These are phyloP conservation scores for Thelonectria discophora DNA, from an alignment of 2,329 filamentous ascomycete species.

Conservation along the genomic window DNA sequence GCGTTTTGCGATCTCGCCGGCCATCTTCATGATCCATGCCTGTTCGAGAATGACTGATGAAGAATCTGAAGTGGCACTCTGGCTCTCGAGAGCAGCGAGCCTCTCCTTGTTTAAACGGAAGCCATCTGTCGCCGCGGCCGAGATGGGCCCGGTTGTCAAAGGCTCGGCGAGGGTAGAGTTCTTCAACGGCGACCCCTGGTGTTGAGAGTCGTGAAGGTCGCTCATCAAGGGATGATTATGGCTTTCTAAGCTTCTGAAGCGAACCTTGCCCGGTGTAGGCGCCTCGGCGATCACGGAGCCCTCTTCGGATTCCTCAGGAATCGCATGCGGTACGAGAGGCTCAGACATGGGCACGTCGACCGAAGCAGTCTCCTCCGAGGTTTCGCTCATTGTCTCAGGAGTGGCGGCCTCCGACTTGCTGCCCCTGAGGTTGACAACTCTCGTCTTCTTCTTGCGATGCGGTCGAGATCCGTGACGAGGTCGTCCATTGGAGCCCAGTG, in stretches of 20 bases:
- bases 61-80: slow-evolving; percentile 53
- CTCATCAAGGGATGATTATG: slow-evolving; percentile 40
- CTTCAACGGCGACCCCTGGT: slow-evolving; percentile 36
- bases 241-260: slow-evolving; percentile 47
- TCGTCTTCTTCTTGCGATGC: slow-evolving; percentile 81
- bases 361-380: slow-evolving; percentile 65
- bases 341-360: slow-evolving; percentile 69
- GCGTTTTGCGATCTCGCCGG: slow-evolving; percentile 85
- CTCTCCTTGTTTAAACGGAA: slow-evolving; percentile 43
- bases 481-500: slow-evolving; percentile 69
- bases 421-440: slow-evolving; percentile 82
- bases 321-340: slow-evolving; percentile 63
- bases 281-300: slow-evolving; percentile 48
- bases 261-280: slow-evolving; percentile 50
- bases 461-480: slow-evolving; percentile 68
- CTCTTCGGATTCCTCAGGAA: slow-evolving; percentile 67
- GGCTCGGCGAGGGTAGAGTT: slow-evolving; percentile 28
- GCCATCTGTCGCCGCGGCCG: slow-evolving; percentile 29
- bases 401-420: slow-evolving; percentile 64
- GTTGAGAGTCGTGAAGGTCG: slow-evolving; percentile 37
- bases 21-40: slow-evolving; percentile 93
- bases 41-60: slow-evolving; percentile 75
- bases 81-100: slow-evolving; percentile 45
- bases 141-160: slow-evolving; percentile 25
- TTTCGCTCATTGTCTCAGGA: slow-evolving; percentile 57